Percentiles rank a stretch among this genome's conserved stretches.
These are phyloP conservation scores for Terana coerulea DNA, from an alignment of 768 basidiomycete genomes.

Conservation along the genomic window DNA sequence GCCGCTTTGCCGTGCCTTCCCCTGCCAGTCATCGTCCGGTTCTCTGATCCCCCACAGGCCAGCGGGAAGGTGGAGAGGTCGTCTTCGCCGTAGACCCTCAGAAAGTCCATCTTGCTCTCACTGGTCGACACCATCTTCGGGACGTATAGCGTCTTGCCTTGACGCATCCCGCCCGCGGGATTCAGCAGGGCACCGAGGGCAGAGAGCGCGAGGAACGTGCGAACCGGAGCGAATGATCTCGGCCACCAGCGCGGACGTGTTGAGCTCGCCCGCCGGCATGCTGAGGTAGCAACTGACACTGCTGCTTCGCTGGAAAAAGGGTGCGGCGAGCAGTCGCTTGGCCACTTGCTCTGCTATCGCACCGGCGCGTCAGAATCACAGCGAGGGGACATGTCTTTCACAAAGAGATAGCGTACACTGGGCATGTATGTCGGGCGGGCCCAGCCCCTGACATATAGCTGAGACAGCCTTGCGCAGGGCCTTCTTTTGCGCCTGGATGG, in stretches of 20 bases:
- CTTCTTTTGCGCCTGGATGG: conserved; percentile 49
- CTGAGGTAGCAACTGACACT: conserved; percentile 73
- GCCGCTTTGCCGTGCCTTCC: conserved; percentile 49
- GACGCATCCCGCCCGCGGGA: background rate
- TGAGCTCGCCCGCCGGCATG: conserved; percentile 71
- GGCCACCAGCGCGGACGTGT: conserved; percentile 50
- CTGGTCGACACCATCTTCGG: conserved; percentile 52
- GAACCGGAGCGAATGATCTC: conserved; percentile 53
- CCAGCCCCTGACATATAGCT: conserved; percentile 40
- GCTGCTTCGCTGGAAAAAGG: conserved; percentile 46
- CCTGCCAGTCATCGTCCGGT: conserved; percentile 45
- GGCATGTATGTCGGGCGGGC: conserved; percentile 41
- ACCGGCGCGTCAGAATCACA: background rate
- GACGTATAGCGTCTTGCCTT: conserved; percentile 67
- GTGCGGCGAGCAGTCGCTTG: conserved; percentile 42
- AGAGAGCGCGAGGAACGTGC: conserved; percentile 2
- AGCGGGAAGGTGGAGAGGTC: conserved; percentile 53
- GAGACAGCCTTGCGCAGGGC: conserved; percentile 50
- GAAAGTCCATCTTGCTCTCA: conserved; percentile 55
- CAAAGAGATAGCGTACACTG: conserved; percentile 52
- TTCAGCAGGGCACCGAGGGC: background rate
- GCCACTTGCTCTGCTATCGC: conserved; percentile 44
- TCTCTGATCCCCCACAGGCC: conserved; percentile 79
- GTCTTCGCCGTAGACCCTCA: conserved; percentile 53
- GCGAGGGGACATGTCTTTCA: background rate